phyloP scores from a whole-genome alignment of 202 grass and related monocot genomes.

The Bolboschoenoplectus hybrid region DNA sequence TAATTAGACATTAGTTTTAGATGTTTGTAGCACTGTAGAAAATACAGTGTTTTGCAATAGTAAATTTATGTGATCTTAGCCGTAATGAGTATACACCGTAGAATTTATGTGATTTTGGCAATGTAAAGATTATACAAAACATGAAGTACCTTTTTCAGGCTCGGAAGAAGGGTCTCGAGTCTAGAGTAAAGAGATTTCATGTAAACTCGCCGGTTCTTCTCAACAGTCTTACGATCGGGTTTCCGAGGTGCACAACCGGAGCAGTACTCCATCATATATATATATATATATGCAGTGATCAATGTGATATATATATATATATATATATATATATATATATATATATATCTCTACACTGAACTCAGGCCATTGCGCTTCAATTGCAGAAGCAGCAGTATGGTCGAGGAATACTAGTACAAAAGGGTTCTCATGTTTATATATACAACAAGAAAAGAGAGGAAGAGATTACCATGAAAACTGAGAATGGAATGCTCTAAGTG shows the following conservation, averaged over 20 bases:
- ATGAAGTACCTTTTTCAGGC: not conserved
- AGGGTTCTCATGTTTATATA: not conserved
- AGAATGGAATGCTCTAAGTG: not conserved
- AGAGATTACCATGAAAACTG: not conserved
- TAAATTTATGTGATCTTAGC: too few species aligned
- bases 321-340: not conserved
- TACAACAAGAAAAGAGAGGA: not conserved
- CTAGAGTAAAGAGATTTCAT: conserved; percentile 18
- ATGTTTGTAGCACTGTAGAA: too few species aligned
- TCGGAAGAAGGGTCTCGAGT: not conserved
- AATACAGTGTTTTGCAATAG: too few species aligned
- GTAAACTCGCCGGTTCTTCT: conserved; percentile 16
- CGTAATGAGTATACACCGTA: too few species aligned
- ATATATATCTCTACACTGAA: not conserved
- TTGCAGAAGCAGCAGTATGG: not conserved
- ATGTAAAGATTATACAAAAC: not conserved
- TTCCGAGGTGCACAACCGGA: not conserved
- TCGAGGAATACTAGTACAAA: not conserved
- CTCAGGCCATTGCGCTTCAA: not conserved
- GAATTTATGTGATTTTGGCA: not conserved
- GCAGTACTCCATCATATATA: conserved; percentile 19
- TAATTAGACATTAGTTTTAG: too few species aligned
- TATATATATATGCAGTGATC: not conserved
- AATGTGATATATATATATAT: not conserved
- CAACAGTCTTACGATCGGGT: not conserved